Evolutionary conservation across 148 eudicot species (phyloP).

Genomic region (Silene conica): DNA sequence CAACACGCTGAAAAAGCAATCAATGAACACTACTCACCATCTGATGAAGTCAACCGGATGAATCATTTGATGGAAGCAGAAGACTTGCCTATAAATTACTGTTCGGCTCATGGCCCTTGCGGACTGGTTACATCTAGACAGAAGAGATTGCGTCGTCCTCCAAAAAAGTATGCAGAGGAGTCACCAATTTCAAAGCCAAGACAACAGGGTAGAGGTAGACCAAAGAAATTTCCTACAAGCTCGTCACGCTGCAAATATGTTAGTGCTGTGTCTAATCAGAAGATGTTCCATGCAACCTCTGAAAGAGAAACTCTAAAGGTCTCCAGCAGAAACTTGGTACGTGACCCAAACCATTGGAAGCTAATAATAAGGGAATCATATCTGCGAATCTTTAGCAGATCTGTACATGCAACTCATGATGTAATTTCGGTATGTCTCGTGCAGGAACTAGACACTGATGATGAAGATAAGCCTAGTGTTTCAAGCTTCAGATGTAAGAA

Average conservation of each 20-base stretch:
- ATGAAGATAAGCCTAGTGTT: slow-evolving; percentile 32
- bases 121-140: slow-evolving; percentile 30
- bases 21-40: slow-evolving; percentile 15
- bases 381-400: background rate
- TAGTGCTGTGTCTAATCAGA: slow-evolving; percentile 10
- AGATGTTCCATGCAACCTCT: slow-evolving; percentile 26
- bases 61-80: slow-evolving; percentile 26
- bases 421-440: background rate
- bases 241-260: background rate
- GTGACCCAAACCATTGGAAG: background rate
- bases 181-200: slow-evolving; percentile 25
- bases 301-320: slow-evolving; percentile 16
- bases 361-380: background rate
- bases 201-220: slow-evolving; percentile 11
- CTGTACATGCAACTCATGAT: background rate
- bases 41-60: slow-evolving; percentile 21
- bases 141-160: slow-evolving; percentile 51
- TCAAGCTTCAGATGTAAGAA: slow-evolving; percentile 30
- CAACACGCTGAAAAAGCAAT: slow-evolving; percentile 23
- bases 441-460: slow-evolving; percentile 39
- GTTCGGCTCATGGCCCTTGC: slow-evolving; percentile 18
- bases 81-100: slow-evolving; percentile 21
- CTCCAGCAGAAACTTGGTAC: slow-evolving; percentile 18
- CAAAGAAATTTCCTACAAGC: background rate
- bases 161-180: slow-evolving; percentile 46